These are phyloP conservation scores for Cicer pinnatifidum DNA, from an alignment of 306 rosid genomes.

Conservation along the genomic window DNA sequence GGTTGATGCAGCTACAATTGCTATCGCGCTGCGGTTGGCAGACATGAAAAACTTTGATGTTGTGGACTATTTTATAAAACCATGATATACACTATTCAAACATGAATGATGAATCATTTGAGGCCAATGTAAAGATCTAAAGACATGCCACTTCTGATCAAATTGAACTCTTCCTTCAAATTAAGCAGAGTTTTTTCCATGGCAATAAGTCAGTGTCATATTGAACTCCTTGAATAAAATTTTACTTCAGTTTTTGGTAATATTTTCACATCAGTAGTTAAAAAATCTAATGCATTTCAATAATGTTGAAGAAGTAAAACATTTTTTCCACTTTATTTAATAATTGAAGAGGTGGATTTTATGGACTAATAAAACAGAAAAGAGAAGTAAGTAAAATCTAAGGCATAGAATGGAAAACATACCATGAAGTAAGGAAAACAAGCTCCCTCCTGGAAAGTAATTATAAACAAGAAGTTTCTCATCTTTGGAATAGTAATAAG, in stretches of 20 bases:
- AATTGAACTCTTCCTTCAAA: constrained; percentile 16
- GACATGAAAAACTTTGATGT: neutral
- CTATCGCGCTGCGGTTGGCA: neutral
- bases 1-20: neutral
- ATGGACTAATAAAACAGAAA: neutral
- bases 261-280: constrained; percentile 24
- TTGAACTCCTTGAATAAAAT: neutral
- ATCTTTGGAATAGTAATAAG: constrained; percentile 74
- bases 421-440: constrained; percentile 72
- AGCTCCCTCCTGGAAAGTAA: constrained; percentile 65
- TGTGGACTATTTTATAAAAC: no score
- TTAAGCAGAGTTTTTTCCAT: no score
- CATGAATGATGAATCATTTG: no score
- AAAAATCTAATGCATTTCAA: constrained; percentile 1
- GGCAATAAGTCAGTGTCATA: no score
- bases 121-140: no score
- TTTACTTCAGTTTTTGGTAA: neutral
- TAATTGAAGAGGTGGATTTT: no score
- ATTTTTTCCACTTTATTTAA: no score
- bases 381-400: neutral
- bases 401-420: constrained; percentile 38
- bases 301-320: no score
- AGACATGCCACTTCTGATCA: no score
- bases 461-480: constrained; percentile 72
- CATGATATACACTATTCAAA: no score